Percentiles rank a stretch among this genome's conserved stretches.
Evolutionary conservation across 2,329 filamentous ascomycete species (phyloP).

Genomic region (Diplodia seriata): DNA sequence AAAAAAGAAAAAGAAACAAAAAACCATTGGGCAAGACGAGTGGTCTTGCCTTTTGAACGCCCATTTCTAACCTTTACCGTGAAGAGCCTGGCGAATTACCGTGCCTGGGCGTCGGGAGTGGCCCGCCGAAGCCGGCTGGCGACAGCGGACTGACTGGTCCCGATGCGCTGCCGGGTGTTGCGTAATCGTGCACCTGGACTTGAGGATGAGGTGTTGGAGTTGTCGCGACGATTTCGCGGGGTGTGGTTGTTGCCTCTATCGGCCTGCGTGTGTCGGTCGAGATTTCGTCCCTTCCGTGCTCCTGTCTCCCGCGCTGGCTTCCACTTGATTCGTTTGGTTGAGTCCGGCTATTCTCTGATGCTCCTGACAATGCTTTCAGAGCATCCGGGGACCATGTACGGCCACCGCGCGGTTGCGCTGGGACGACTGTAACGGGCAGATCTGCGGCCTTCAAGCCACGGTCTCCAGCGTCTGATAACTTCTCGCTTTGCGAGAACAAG

Average conservation of each 20-base stretch:
- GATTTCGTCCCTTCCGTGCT: background rate
- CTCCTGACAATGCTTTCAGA: slow-evolving; percentile 25
- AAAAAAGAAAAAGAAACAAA: slow-evolving; percentile 16
- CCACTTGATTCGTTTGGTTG: background rate
- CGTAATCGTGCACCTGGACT: slow-evolving; percentile 21
- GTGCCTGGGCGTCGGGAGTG: slow-evolving; percentile 4
- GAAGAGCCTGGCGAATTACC: background rate
- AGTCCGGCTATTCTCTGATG: background rate
- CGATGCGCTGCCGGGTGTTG: slow-evolving; percentile 9
- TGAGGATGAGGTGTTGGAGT: background rate
- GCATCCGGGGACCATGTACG: slow-evolving; percentile 62
- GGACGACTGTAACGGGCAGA: slow-evolving; percentile 66
- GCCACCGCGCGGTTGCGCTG: slow-evolving; percentile 61
- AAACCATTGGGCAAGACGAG: background rate
- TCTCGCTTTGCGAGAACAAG: slow-evolving; percentile 57
- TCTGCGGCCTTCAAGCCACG: slow-evolving; percentile 48
- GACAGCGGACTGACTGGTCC: slow-evolving; percentile 10
- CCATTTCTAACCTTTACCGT: background rate
- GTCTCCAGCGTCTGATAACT: slow-evolving; percentile 49
- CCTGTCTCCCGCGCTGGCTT: background rate
- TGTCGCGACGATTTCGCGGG: background rate
- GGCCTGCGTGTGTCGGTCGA: background rate
- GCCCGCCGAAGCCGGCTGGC: slow-evolving; percentile 9
- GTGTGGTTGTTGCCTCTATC: background rate
- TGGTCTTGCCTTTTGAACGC: background rate